A percentile compares a stretch with the other conserved stretches of the same genome.
These are phyloP conservation scores for Mycena citricolor DNA, from an alignment of 1,284 basidiomycete genomes.

Conservation along the genomic window DNA sequence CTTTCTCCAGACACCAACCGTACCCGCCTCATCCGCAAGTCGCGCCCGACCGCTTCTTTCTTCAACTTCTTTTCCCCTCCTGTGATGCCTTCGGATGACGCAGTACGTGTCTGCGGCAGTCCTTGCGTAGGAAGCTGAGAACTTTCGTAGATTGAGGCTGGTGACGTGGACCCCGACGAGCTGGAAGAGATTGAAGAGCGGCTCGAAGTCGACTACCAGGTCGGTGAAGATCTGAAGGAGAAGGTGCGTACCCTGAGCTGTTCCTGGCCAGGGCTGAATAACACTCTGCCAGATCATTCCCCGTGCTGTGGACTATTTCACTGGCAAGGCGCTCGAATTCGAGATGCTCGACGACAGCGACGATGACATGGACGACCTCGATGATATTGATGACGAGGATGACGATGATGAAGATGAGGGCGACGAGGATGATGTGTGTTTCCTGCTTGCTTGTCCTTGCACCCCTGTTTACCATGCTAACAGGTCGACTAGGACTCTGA, in stretches of 20 bases:
- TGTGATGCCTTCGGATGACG: conserved; percentile 69
- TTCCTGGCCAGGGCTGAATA: too few species aligned
- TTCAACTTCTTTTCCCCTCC: conserved; percentile 98
- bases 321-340: conserved; percentile 92
- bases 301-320: conserved; percentile 94
- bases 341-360: conserved; percentile 78
- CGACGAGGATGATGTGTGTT: conserved; percentile 46
- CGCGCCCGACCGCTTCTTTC: conserved; percentile 87
- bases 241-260: conserved; percentile 59
- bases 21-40: conserved; percentile 89
- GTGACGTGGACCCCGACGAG: conserved; percentile 82
- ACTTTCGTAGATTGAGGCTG: conserved; percentile 54
- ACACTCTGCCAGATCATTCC: conserved; percentile 74
- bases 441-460: conserved; percentile 1
- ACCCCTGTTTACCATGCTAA: background rate
- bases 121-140: too few species aligned
- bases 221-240: conserved; percentile 98
- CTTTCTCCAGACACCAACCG: conserved; percentile 78
- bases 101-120: conserved; percentile 20
- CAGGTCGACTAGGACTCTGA: conserved; percentile 50
- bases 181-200: conserved; percentile 89
- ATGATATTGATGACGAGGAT: conserved; percentile 58
- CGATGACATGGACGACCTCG: conserved; percentile 64
- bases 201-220: conserved; percentile 96
- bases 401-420: conserved; percentile 66